Percentiles rank a stretch among this genome's conserved stretches.
Evolutionary conservation across 208 protist genomes (phyloP).

Genomic region (Tritrichomonas musculus): DNA sequence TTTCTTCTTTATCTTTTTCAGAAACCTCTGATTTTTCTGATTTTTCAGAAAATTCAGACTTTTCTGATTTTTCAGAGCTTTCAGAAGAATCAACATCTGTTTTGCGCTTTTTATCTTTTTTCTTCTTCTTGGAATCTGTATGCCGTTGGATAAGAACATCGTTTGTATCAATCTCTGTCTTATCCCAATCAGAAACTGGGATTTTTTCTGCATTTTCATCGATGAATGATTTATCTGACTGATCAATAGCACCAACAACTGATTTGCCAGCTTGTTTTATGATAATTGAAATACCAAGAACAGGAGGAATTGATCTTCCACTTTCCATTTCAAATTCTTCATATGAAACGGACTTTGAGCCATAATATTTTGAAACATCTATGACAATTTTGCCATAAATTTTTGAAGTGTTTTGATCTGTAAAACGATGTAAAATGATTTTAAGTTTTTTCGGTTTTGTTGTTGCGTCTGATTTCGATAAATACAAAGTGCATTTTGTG

Average conservation of each 20-base stretch:
- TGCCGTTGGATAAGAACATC: too few species aligned
- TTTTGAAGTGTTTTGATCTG: neutral
- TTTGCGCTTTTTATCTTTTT: neutral
- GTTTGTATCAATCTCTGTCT: neutral
- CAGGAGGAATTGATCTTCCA: neutral
- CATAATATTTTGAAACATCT: neutral
- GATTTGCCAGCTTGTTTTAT: neutral
- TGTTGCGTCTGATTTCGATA: neutral
- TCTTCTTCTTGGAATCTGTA: neutral
- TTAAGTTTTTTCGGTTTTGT: neutral
- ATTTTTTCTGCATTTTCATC: neutral
- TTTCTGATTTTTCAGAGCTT: neutral
- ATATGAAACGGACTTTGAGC: neutral
- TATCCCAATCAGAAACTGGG: neutral
- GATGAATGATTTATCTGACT: neutral
- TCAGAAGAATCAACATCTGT: neutral
- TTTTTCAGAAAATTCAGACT: neutral
- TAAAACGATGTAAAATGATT: neutral
- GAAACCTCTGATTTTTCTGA: neutral
- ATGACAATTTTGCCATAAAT: neutral
- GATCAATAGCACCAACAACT: neutral
- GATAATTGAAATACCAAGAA: neutral
- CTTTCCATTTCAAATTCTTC: neutral
- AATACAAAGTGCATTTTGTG: neutral
- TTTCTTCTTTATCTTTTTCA: neutral